Evolutionary conservation across 2,329 filamentous ascomycete species (phyloP).

Genomic region (Cylindrodendrum hubeiense): DNA sequence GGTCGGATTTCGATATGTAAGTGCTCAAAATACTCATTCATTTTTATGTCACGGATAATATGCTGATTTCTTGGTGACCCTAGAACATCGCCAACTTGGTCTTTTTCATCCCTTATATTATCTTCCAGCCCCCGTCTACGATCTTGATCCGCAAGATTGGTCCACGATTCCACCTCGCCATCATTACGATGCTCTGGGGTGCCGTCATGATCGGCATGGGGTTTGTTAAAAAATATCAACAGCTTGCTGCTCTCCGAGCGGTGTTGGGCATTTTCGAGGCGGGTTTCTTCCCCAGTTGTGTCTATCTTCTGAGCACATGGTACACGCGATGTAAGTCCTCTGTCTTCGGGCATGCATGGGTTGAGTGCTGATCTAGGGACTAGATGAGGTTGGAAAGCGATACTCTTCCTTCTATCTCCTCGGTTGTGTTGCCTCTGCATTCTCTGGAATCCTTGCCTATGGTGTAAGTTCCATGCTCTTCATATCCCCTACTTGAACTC

Average conservation of each 20-base stretch:
- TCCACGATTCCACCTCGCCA: conserved; percentile 66
- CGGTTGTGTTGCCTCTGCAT: conserved; percentile 74
- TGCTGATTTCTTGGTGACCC: conserved; percentile 11
- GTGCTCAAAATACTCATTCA: conserved; percentile 19
- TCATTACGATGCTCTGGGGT: conserved; percentile 71
- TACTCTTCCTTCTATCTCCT: conserved; percentile 79
- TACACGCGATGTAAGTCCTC: conserved; percentile 71
- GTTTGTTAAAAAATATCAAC: conserved; percentile 65
- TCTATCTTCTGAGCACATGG: conserved; percentile 81
- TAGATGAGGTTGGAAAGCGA: conserved; percentile 76
- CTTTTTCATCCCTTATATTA: conserved; percentile 80
- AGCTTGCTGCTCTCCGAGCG: conserved; percentile 67
- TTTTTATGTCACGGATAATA: rapidly evolving
- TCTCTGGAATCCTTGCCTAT: conserved; percentile 77
- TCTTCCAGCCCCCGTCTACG: conserved; percentile 80
- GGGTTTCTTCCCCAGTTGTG: conserved; percentile 79
- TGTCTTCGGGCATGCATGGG: rapidly evolving
- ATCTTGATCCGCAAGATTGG: conserved; percentile 76
- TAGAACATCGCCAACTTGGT: conserved; percentile 76
- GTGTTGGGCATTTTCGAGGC: conserved; percentile 75
- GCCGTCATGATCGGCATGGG: conserved; percentile 74
- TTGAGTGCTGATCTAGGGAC: conserved; percentile 2
- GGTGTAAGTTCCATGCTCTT: conserved; percentile 60
- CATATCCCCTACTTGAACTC: neutral
- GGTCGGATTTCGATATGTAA: conserved; percentile 59